phyloP scores from a whole-genome alignment of 345 rosid genomes.

The Gossypium turneri region DNA sequence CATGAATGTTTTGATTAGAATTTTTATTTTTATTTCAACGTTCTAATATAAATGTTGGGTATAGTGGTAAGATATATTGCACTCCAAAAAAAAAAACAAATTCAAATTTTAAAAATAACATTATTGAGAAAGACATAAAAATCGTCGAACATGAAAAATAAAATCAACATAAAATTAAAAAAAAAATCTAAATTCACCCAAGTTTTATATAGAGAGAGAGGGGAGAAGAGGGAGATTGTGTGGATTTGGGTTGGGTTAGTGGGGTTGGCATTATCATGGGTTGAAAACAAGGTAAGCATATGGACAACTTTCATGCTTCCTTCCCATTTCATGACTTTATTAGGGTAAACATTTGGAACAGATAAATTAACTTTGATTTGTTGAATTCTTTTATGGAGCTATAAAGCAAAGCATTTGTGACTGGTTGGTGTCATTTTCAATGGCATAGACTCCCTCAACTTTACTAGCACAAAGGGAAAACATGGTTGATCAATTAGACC shows the following conservation, averaged over 20 bases:
- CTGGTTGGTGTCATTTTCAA: conserved; percentile 10
- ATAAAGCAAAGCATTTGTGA: neutral
- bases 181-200: too few relatives aligned
- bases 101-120: fast-evolving
- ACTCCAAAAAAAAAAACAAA: too few relatives aligned
- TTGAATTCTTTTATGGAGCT: neutral
- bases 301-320: neutral
- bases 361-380: neutral
- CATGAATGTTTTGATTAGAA: too few relatives aligned
- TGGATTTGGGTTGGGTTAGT: neutral
- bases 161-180: too few relatives aligned
- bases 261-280: neutral
- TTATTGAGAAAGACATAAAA: too few relatives aligned
- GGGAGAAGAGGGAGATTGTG: neutral
- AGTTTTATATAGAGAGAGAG: too few relatives aligned
- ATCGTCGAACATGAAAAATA: too few relatives aligned
- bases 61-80: fast-evolving
- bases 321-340: neutral
- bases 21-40: too few relatives aligned
- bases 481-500: neutral
- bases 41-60: too few relatives aligned
- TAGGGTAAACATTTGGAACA: neutral
- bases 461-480: neutral
- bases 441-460: neutral
- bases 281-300: neutral